phyloP scores from a whole-genome alignment of 192 early-diverging fungal genomes.

The Coemansia sp. region DNA sequence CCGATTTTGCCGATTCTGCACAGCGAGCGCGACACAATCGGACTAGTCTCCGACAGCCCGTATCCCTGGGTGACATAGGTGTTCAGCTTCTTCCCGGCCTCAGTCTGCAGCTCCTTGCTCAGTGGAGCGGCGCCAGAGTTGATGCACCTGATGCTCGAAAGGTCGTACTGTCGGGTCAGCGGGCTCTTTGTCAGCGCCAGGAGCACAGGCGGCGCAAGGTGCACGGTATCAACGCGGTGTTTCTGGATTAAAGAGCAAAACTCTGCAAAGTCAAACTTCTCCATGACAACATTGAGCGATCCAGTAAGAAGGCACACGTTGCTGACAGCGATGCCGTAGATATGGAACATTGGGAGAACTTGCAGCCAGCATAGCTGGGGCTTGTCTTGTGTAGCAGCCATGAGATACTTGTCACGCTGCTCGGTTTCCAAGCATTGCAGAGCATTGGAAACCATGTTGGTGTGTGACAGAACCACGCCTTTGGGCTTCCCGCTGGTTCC shows the following conservation, averaged over 20 bases:
- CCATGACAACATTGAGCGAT: constrained; percentile 66
- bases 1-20: constrained; percentile 38
- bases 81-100: constrained; percentile 51
- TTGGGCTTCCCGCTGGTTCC: constrained; percentile 68
- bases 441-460: constrained; percentile 78
- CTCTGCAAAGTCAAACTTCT: constrained; percentile 67
- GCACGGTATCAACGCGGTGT: constrained; percentile 66
- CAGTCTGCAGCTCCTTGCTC: constrained; percentile 61
- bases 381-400: constrained; percentile 14
- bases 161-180: constrained; percentile 68
- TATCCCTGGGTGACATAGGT: constrained; percentile 59
- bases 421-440: constrained; percentile 58
- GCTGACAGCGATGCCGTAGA: constrained; percentile 63
- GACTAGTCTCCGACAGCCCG: constrained; percentile 65
- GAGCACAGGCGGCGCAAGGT: constrained; percentile 65
- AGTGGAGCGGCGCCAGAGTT: constrained; percentile 83
- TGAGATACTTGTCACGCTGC: constrained; percentile 14
- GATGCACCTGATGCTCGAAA: constrained; percentile 63
- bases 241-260: constrained; percentile 68
- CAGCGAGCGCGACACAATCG: constrained; percentile 36
- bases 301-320: constrained; percentile 49
- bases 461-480: constrained; percentile 78
- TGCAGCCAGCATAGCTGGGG: constrained; percentile 39
- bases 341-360: constrained; percentile 72
- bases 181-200: constrained; percentile 77